Conservation (phyloP, 345 rosid species). For the Kandelia obovata region DNA sequence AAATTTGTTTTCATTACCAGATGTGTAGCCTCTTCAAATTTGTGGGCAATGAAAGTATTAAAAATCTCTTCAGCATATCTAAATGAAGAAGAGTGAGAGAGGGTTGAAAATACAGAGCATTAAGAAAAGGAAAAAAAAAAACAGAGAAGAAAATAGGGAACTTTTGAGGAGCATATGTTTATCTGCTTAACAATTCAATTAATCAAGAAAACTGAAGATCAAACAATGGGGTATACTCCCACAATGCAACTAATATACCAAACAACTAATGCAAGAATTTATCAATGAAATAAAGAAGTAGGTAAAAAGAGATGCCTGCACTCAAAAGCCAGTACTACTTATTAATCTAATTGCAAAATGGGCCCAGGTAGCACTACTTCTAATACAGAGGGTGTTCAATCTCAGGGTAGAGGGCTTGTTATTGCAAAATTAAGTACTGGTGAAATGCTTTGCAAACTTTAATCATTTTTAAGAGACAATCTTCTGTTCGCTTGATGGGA, state of each 20-base stretch:
- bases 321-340: not conserved
- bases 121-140: not conserved
- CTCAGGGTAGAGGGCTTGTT: too few species aligned
- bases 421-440: not conserved
- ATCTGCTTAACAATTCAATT: too few species aligned
- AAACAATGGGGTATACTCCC: not conserved
- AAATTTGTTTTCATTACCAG: not conserved
- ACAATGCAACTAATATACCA: not conserved
- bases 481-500: conserved; percentile 63
- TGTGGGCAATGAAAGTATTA: too few species aligned
- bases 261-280: too few species aligned
- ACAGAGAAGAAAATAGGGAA: not conserved
- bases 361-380: too few species aligned
- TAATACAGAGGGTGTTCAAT: not conserved
- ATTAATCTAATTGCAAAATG: not conserved
- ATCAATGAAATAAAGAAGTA: too few species aligned
- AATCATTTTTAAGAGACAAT: conserved; percentile 25
- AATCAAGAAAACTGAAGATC: not conserved
- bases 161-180: too few species aligned
- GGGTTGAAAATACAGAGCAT: not conserved
- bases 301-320: too few species aligned
- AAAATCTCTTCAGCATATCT: not conserved
- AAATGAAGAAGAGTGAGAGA: not conserved
- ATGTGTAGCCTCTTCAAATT: too few species aligned
- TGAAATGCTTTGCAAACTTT: not conserved